A percentile compares a stretch with the other conserved stretches of the same genome.
Evolutionary conservation across 164 flowering plant genomes (phyloP).

Genomic region (Berberis thunbergii): DNA sequence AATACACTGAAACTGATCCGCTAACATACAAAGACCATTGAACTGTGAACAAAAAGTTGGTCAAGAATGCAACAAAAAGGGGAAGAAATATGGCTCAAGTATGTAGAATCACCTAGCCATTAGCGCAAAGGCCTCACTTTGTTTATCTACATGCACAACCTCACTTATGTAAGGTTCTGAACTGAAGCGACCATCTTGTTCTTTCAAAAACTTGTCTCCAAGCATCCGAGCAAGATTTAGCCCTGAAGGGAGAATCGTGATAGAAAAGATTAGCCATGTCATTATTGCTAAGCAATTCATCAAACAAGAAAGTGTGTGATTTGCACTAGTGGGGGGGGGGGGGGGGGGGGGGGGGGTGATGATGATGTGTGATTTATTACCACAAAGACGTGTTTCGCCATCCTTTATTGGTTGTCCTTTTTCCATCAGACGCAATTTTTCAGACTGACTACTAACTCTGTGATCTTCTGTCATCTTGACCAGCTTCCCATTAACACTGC

Average conservation of each 20-base stretch:
- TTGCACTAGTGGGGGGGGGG: too few relatives aligned
- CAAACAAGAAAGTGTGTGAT: not conserved
- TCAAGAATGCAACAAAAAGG: too few relatives aligned
- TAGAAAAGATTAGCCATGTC: not conserved
- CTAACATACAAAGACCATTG: too few relatives aligned
- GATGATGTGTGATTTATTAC: conserved; percentile 21
- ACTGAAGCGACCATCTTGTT: conserved; percentile 86
- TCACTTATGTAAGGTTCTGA: conserved; percentile 80
- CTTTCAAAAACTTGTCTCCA: conserved; percentile 90
- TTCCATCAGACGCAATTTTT: conserved; percentile 56
- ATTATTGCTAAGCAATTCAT: not conserved
- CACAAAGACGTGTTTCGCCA: conserved; percentile 83
- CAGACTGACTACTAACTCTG: conserved; percentile 60
- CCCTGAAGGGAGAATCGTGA: conserved; percentile 34
- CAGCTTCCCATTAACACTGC: conserved; percentile 66
- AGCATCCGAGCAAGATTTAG: conserved; percentile 93
- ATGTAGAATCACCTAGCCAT: conserved; percentile 60
- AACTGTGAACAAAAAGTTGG: too few relatives aligned
- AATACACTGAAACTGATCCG: too few relatives aligned
- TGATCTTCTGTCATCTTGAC: conserved; percentile 93
- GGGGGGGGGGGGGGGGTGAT: too few relatives aligned
- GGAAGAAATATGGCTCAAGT: not conserved
- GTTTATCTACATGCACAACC: conserved; percentile 48
- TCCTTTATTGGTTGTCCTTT: conserved; percentile 70
- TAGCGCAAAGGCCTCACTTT: conserved; percentile 63